phyloP scores from a whole-genome alignment of 1,139 yeast genomes.

The Yamadazyma epiphylla region DNA sequence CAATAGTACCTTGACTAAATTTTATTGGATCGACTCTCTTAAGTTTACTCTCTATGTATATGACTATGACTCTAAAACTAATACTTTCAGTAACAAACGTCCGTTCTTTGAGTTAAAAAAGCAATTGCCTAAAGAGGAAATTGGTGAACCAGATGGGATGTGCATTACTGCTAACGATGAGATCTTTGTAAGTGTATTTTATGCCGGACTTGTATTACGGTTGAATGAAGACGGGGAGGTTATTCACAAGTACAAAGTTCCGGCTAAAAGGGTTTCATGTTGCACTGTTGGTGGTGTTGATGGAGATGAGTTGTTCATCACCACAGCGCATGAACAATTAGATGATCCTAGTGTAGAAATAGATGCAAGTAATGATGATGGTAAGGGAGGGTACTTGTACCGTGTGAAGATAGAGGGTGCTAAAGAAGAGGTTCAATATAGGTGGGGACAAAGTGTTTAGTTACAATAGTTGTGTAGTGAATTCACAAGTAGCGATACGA shows the following conservation, averaged over 20 bases:
- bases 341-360: conserved; percentile 30
- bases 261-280: conserved; percentile 65
- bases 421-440: conserved; percentile 24
- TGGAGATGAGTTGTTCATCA: conserved; percentile 58
- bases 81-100: conserved; percentile 39
- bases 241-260: conserved; percentile 50
- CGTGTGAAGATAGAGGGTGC: conserved; percentile 18
- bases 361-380: conserved; percentile 36
- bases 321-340: conserved; percentile 56
- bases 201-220: conserved; percentile 53
- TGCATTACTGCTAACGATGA: conserved; percentile 59
- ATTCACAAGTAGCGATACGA: too few species aligned
- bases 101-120: conserved; percentile 34
- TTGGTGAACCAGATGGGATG: conserved; percentile 77
- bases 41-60: conserved; percentile 56
- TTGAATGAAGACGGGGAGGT: conserved; percentile 49
- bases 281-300: conserved; percentile 66
- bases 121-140: conserved; percentile 18
- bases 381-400: conserved; percentile 51
- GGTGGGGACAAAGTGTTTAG: conserved; percentile 16
- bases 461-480: too few species aligned
- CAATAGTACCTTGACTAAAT: conserved; percentile 42
- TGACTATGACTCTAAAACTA: conserved; percentile 51
- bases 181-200: conserved; percentile 69
- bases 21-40: conserved; percentile 74